Conservation (phyloP, 345 rosid genomes). For the Brassica rapa region DNA sequence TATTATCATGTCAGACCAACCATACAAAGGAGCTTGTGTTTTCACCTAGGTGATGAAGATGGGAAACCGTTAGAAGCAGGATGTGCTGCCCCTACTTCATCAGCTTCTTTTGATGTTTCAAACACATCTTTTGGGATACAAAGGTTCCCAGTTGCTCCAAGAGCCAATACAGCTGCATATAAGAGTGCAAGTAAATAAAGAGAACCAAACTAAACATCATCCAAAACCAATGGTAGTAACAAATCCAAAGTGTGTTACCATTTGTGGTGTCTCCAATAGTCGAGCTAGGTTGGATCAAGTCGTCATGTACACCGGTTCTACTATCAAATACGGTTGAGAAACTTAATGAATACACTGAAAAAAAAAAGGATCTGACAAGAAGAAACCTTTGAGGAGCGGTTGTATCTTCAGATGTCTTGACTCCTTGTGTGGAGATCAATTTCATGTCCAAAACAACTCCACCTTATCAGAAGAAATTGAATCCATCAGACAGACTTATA, state of each 20-base stretch:
- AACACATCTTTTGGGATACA: constrained; percentile 40
- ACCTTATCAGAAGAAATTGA: constrained; percentile 20
- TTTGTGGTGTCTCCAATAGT: constrained; percentile 23
- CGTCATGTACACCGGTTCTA: constrained; percentile 28
- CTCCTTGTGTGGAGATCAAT: constrained; percentile 22
- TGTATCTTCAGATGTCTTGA: constrained; percentile 27
- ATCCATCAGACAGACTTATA: constrained; percentile 2
- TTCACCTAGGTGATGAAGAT: constrained; percentile 56
- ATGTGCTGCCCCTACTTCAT: constrained; percentile 31
- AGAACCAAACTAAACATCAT: constrained; percentile 20
- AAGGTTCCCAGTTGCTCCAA: constrained; percentile 37
- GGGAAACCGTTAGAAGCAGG: constrained; percentile 53
- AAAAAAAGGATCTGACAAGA: neutral
- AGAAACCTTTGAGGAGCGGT: constrained; percentile 36
- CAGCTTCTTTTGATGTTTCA: constrained; percentile 48
- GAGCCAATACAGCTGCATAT: constrained; percentile 39
- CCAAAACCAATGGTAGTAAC: neutral
- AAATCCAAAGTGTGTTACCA: constrained; percentile 36
- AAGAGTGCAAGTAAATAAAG: constrained; percentile 11
- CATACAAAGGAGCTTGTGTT: constrained; percentile 1
- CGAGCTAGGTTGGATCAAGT: constrained; percentile 25
- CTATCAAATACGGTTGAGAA: constrained; percentile 24
- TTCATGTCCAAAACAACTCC: constrained; percentile 32
- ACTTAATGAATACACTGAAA: neutral
- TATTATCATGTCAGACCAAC: neutral